Evolutionary conservation across 208 protist genomes (phyloP), one percentile per base, ranked within the genome.

Genomic region (Leishmania martiniquensis): DNA sequence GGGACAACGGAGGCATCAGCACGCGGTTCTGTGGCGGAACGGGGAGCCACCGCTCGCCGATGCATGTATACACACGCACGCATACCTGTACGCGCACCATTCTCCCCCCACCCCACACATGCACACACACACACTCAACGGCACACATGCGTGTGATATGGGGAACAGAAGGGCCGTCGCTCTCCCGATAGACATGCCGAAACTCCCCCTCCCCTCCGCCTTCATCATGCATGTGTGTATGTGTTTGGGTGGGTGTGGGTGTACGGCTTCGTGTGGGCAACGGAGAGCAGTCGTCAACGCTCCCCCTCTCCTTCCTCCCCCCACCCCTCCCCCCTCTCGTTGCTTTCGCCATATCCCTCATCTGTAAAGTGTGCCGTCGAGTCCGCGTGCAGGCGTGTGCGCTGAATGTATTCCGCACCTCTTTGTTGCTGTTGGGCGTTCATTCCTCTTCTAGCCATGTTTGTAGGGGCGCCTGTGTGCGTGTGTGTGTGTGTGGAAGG

Each of bases 381-480:
- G 20, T 57, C 52, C 13, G 22, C 57, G 59, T 4, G 34, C 59
- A 37, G n/a, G 32, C 17, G 32, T 65, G 34, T 42, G 59, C 2
- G 42, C 10, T 69, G 65, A 0, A 1, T 45, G 32, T 1, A 42
- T n/a, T n/a, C n/a, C n/a, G n/a, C n/a, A n/a, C n/a, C n/a, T n/a
- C n/a, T n/a, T n/a, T n/a, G n/a, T n/a, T n/a, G n/a, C n/a, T n/a
- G n/a, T n/a, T 39, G n/a, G 44, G 4, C 32, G 42, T 68, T 67
- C 42, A 42, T 69, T 80, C 25, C 52, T 63, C 15, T 65, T 74
- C 47, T 34, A 59, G 32, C 5, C 55, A 20, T 75, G 42, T 68
- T 55, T 68, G 55, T 67, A 47, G n/a, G n/a, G n/a, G n/a, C 57
- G 55, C 67, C 34, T 76, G 29, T 67, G n/a, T 66, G 4, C 57